Percentiles rank a stretch among this genome's conserved stretches.
phyloP scores from a whole-genome alignment of 192 early-diverging fungal species.

The Entophlyctis luteolus region DNA sequence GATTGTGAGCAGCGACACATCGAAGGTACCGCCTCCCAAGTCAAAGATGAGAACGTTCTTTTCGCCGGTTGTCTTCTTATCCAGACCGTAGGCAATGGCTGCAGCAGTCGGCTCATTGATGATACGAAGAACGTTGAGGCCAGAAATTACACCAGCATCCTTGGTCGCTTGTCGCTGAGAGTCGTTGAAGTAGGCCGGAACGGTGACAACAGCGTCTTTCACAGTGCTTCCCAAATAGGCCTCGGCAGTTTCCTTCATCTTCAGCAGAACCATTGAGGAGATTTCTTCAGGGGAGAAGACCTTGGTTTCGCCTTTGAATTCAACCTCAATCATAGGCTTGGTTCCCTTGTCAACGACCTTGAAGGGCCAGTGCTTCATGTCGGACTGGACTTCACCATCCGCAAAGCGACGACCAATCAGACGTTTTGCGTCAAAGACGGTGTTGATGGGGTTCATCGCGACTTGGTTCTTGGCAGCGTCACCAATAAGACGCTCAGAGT shows the following conservation, averaged over 20 bases:
- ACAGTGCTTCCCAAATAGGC: conserved; percentile 79
- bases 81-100: conserved; percentile 97
- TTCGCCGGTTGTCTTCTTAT: conserved; percentile 83
- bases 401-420: conserved; percentile 92
- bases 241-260: conserved; percentile 97
- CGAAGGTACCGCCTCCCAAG: conserved; percentile 96
- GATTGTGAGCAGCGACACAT: conserved; percentile 94
- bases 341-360: conserved; percentile 82
- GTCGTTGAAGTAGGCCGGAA: conserved; percentile 99
- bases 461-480: conserved; percentile 99
- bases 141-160: conserved; percentile 95
- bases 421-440: conserved; percentile 98
- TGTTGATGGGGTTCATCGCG: conserved; percentile 91
- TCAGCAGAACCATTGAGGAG: conserved; percentile 94
- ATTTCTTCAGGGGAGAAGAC: conserved; percentile 93
- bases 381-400: conserved; percentile 91
- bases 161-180: conserved; percentile 99
- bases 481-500: conserved; percentile 96
- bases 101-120: conserved; percentile 99
- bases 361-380: conserved; percentile 99
- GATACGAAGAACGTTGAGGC: conserved; percentile 97
- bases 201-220: conserved; percentile 93
- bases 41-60: conserved; percentile 96
- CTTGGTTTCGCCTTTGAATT: conserved; percentile 97
- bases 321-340: conserved; percentile 87